Conservation (phyloP, 2,329 filamentous ascomycete species). For the Penicillium sp. region DNA sequence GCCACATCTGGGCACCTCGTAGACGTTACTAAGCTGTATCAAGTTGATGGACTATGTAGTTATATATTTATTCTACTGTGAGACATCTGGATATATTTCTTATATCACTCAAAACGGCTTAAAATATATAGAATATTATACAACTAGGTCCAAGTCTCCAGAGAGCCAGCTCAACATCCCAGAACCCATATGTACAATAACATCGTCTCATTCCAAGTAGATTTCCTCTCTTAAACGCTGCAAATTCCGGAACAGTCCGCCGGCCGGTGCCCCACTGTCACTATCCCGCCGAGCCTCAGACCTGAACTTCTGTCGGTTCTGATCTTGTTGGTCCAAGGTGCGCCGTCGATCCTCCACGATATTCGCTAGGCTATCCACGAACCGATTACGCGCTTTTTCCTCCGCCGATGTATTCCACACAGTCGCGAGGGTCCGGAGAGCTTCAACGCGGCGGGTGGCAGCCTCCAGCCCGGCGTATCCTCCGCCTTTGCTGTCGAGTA, state of each 20-base stretch:
- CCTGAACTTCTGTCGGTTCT: constrained; percentile 21
- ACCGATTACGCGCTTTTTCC: constrained; percentile 76
- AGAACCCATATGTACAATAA: neutral
- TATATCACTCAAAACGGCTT: too few species aligned
- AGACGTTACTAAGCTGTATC: neutral
- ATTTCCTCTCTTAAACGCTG: constrained; percentile 55
- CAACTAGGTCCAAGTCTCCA: neutral
- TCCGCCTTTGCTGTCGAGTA: constrained; percentile 61
- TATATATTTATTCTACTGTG: too few species aligned
- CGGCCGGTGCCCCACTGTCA: constrained; percentile 43
- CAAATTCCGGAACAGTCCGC: constrained; percentile 54
- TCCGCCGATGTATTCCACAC: constrained; percentile 97
- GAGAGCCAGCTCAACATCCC: constrained; percentile 3
- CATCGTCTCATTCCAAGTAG: constrained; percentile 46
- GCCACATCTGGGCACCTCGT: neutral
- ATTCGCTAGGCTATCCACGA: constrained; percentile 77
- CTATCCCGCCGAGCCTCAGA: constrained; percentile 28
- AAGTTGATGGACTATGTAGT: too few species aligned
- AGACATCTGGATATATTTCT: too few species aligned
- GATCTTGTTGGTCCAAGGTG: constrained; percentile 42
- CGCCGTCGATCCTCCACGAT: constrained; percentile 72
- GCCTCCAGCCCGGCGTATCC: constrained; percentile 63
- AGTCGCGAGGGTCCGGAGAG: constrained; percentile 69
- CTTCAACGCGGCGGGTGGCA: constrained; percentile 70
- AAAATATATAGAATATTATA: neutral